phyloP scores from a whole-genome alignment of 495 filamentous ascomycete genomes.

The Astrothelium subdiscretum region DNA sequence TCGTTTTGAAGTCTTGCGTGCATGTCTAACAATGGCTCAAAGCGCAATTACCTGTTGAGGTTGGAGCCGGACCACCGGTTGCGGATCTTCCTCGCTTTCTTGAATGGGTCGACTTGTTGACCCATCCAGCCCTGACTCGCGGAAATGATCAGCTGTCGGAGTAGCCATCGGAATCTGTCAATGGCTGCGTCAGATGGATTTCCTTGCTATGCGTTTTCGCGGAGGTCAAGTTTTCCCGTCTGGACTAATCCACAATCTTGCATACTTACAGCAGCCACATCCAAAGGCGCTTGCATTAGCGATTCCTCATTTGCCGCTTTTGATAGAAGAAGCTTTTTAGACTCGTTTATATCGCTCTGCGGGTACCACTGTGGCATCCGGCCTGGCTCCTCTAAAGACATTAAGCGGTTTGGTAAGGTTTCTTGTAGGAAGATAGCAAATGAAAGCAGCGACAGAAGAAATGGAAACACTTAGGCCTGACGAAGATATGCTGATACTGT shows the following conservation, averaged over 20 bases:
- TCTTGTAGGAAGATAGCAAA: not conserved
- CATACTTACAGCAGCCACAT: constrained; percentile 1
- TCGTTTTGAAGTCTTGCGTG: not conserved
- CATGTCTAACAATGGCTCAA: not conserved
- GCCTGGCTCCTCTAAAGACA: not conserved
- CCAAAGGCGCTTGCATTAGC: not conserved
- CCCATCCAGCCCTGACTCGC: not conserved
- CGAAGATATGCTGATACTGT: not conserved
- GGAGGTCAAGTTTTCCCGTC: not conserved
- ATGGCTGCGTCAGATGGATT: not conserved
- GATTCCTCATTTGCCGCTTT: not conserved
- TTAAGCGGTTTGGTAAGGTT: not conserved
- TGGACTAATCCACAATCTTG: not conserved
- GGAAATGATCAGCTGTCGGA: not conserved
- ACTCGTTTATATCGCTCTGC: not conserved
- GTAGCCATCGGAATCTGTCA: not conserved
- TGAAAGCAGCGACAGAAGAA: not conserved
- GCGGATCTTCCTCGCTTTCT: not conserved
- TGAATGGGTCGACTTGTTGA: not conserved
- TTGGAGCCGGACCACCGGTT: not conserved
- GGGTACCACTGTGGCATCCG: not conserved
- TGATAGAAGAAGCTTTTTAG: not conserved
- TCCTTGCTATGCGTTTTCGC: not conserved
- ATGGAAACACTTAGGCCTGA: not conserved
- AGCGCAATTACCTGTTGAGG: not conserved